Evolutionary conservation across 345 rosid species (phyloP).

Genomic region (Toxicodendron radicans): DNA sequence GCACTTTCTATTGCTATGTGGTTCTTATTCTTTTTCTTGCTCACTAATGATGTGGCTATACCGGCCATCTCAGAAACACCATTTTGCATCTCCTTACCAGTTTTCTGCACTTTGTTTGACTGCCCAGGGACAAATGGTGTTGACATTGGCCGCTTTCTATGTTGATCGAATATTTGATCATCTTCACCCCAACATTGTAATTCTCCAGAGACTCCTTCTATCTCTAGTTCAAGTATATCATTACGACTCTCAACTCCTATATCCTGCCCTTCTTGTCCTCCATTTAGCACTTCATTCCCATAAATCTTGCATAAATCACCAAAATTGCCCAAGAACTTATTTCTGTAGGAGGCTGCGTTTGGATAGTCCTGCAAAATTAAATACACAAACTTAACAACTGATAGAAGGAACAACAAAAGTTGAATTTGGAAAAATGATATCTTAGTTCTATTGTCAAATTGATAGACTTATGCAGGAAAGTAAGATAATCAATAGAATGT

Average conservation of each 20-base stretch:
- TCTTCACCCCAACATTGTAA: slow-evolving; percentile 22
- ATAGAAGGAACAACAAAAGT: neutral
- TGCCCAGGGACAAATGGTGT: slow-evolving; percentile 18
- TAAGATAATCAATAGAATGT: neutral
- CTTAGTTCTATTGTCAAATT: neutral
- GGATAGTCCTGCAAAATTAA: slow-evolving; percentile 61
- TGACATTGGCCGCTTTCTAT: slow-evolving; percentile 37
- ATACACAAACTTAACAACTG: neutral
- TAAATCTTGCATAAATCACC: slow-evolving; percentile 50
- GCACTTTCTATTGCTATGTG: slow-evolving; percentile 39
- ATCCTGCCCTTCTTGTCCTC: slow-evolving; percentile 26
- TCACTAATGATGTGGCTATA: slow-evolving; percentile 17
- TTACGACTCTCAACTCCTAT: slow-evolving; percentile 30
- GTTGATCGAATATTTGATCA: slow-evolving; percentile 31
- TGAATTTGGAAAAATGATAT: neutral
- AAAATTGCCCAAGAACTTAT: slow-evolving; percentile 45
- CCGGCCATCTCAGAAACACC: slow-evolving; percentile 28
- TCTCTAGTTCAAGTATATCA: slow-evolving; percentile 27
- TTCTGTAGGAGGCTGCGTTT: slow-evolving; percentile 49
- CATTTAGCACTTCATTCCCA: slow-evolving; percentile 33
- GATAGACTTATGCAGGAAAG: neutral
- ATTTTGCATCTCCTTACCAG: slow-evolving; percentile 31
- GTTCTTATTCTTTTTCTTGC: slow-evolving; percentile 26
- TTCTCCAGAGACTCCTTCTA: slow-evolving; percentile 29
- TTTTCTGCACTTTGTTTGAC: slow-evolving; percentile 46